Base-by-base conservation (phyloP, 352 stramenopile species). In the Lagenidium sp. region DNA sequence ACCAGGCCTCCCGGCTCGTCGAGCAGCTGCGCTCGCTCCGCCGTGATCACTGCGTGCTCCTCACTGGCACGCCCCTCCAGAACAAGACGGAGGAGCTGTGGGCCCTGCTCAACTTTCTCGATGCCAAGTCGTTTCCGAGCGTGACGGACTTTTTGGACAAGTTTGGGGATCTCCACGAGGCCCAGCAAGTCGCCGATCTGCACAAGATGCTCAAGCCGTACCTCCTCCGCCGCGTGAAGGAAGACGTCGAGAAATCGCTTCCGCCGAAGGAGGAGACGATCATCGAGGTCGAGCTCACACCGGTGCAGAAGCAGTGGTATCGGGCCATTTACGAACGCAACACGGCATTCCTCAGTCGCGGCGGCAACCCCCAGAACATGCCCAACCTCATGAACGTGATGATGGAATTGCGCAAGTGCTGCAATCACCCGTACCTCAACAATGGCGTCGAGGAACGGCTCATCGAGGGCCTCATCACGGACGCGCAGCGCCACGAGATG, bases 21-120 rank as follows among this genome's bases (percentile, higher is more conserved):
- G 78, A 94, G 46, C 84, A 95, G 44, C 72, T 95, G 47, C 78
- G 79, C 3, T 86, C 71, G 16, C 46, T 95, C 18, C 77, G 63
- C 24, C 72, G 82, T 3, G 79, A 89, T 28, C 82, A 93, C 43
- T 92, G 81, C 30, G 77, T 95, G 21, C 54, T 95, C 36, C 64
- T 95, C 0, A 95, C 83, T 4, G 83, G 83, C 6, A 95, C 83
- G 29, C 83, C 83, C 28, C 43, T 95, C 6, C 82, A 95, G 45
- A 99, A 99, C 76, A 99, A 99, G 59, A 98, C 97, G 4, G 80
- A 98, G 53, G 97, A 99, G 63, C 64, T 99, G n/a, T 99, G 96
- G 96, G 90, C 96, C 3, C 66, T 99, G 23, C 68, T 99, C 1
- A 98, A 99, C 62, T 99, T 99, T 34, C 83, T 99, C 24, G 94